Percentiles rank a stretch among this genome's conserved stretches.
phyloP scores from a whole-genome alignment of 2,329 filamentous ascomycete species.

The Fusarium agapanthi region DNA sequence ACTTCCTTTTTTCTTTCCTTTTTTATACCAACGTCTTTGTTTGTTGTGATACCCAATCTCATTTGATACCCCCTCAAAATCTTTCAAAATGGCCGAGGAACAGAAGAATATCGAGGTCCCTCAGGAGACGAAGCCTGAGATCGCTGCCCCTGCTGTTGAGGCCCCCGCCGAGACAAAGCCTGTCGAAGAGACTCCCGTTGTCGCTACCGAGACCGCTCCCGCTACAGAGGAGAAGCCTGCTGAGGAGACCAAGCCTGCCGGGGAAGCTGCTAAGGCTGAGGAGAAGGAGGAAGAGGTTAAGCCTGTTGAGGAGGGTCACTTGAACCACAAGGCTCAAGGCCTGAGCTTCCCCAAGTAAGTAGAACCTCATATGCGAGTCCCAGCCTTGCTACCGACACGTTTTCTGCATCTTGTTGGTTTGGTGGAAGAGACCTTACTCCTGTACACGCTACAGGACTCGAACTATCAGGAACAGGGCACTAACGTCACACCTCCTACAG shows the following conservation, averaged over 20 bases:
- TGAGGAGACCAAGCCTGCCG: slow-evolving; percentile 55
- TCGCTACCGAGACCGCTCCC: slow-evolving; percentile 47
- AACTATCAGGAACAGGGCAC: background rate
- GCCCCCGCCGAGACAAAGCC: slow-evolving; percentile 49
- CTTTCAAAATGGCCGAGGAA: slow-evolving; percentile 74
- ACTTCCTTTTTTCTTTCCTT: slow-evolving; percentile 47
- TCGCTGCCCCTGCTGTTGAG: slow-evolving; percentile 42
- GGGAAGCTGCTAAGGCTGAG: slow-evolving; percentile 53
- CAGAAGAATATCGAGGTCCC: slow-evolving; percentile 74
- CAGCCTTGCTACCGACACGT: background rate
- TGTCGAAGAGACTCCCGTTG: slow-evolving; percentile 48
- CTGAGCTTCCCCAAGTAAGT: slow-evolving; percentile 86
- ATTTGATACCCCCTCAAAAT: slow-evolving; percentile 52
- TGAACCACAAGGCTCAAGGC: slow-evolving; percentile 90
- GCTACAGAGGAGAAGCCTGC: slow-evolving; percentile 53
- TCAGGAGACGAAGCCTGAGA: slow-evolving; percentile 58
- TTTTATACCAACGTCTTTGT: slow-evolving; percentile 54
- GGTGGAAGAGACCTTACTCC: background rate
- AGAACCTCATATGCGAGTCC: background rate
- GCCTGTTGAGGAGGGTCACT: slow-evolving; percentile 82
- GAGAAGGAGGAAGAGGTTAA: slow-evolving; percentile 65
- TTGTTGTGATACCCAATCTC: slow-evolving; percentile 62
- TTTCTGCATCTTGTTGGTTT: background rate
- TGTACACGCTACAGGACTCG: background rate
- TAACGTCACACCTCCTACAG: slow-evolving; percentile 54